Evolutionary conservation across 108 stramenopile species (phyloP), one percentile per base, ranked within the genome.

Genomic region (Cyclostephanos invisitatus): DNA sequence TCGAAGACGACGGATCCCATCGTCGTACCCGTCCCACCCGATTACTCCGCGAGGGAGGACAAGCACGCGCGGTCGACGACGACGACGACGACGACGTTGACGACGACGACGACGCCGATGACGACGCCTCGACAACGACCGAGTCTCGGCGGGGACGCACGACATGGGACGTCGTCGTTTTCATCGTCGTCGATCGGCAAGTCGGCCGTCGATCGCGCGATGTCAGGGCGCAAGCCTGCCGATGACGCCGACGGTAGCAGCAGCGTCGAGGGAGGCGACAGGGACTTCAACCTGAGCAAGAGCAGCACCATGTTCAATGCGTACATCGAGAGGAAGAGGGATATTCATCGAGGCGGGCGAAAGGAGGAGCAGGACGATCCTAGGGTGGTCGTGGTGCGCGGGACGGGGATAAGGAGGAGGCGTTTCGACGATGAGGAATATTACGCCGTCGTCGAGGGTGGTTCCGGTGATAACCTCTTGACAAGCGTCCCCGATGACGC

Each of bases 321-420:
- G 46, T 10, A 14, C 22, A 57, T 46, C 27, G 72, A 73, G n/a
- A 38, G 44, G 17, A 73, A 64, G 40, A 18, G 27, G 55, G 32
- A 32, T 32, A 40, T 49, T 22, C 55, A 37, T 12, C 54, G 7
- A 40, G 40, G 36, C 5, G 29, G 7, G 29, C 10, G 48, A 38
- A 9, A 62, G 24, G 3, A 20, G 37, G 24, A 46, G 40, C 35
- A n/a, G 64, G 20, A 11, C 6, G 21, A 32, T 32, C 32, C 46
- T 24, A 6, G 11, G 20, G 27, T 46, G 18, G 46, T n/a, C n/a
- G n/a, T 46, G 17, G 49, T 24, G 42, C 44, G 46, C 7, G 25
- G 47, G 18, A 22, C 64, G 24, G 29, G 40, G 11, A 40, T 40
- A 1, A 40, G 40, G 40, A 40, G 40, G 40, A 40, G 9, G 9